Conservation (phyloP, 352 stramenopile species). For the Phytophthora multivora region DNA sequence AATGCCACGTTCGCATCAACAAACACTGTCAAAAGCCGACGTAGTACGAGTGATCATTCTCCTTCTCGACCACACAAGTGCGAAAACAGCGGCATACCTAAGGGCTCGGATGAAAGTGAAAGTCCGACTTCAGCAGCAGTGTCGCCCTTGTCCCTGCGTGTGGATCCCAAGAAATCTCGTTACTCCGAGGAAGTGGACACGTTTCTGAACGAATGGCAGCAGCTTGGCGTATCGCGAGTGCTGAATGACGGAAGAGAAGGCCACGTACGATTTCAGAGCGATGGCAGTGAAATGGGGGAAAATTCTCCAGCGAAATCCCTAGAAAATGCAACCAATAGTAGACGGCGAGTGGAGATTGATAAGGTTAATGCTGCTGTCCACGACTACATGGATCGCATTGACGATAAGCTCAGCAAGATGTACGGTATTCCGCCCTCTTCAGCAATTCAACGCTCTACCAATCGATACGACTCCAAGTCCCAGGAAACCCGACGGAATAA, state of each 20-base stretch:
- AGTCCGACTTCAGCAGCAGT: slow-evolving; percentile 15
- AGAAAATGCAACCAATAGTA: slow-evolving; percentile 25
- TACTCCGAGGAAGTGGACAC: slow-evolving; percentile 11
- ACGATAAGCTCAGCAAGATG: slow-evolving; percentile 81
- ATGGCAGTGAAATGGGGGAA: not conserved
- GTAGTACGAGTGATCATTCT: not conserved
- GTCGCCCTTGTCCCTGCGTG: slow-evolving; percentile 7
- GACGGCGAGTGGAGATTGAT: slow-evolving; percentile 54
- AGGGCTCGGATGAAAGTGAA: not conserved
- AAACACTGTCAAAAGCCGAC: not conserved
- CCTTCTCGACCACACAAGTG: slow-evolving; percentile 1
- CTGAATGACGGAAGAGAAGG: slow-evolving; percentile 20
- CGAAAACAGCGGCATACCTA: slow-evolving; percentile 8
- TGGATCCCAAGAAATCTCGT: slow-evolving; percentile 2
- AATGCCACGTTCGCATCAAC: slow-evolving; percentile 9
- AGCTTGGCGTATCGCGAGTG: slow-evolving; percentile 39
- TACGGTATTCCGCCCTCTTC: slow-evolving; percentile 72
- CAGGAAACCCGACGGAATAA: not conserved
- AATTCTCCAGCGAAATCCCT: not conserved
- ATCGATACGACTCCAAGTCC: not conserved
- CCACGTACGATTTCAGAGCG: slow-evolving; percentile 2
- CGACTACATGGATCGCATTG: slow-evolving; percentile 84
- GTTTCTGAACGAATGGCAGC: slow-evolving; percentile 47
- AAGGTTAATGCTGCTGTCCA: slow-evolving; percentile 75
- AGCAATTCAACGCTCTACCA: slow-evolving; percentile 19